These are phyloP conservation scores for Obba rivulosa DNA, from an alignment of 768 basidiomycete species.

Conservation along the genomic window DNA sequence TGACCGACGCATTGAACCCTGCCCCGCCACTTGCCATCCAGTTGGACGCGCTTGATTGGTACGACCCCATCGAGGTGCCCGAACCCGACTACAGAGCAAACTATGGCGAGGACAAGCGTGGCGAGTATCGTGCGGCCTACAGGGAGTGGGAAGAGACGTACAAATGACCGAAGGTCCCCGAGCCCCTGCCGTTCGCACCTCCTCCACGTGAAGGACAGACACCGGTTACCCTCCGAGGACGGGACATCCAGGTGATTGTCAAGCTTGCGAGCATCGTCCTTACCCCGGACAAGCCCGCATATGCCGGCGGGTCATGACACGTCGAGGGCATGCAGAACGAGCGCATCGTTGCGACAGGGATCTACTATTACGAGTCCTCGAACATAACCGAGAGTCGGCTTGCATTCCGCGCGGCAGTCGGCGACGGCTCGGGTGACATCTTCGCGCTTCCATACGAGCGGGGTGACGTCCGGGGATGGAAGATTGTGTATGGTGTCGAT, in stretches of 20 bases:
- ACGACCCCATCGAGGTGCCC: neutral
- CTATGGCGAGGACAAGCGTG: neutral
- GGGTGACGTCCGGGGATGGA: constrained; percentile 1
- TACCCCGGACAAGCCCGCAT: constrained; percentile 25
- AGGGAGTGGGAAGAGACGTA: neutral
- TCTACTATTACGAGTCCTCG: constrained; percentile 23
- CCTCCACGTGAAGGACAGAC: neutral
- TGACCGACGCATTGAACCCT: constrained; percentile 6
- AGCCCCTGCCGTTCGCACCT: neutral
- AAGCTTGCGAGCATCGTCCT: constrained; percentile 33
- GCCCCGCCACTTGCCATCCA: neutral
- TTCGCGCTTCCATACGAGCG: neutral
- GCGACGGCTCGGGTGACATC: constrained; percentile 1
- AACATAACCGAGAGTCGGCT: constrained; percentile 28
- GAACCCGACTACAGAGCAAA: neutral
- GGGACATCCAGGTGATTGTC: constrained; percentile 31
- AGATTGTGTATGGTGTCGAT: neutral
- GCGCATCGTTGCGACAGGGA: constrained; percentile 10
- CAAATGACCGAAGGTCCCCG: constrained; percentile 2
- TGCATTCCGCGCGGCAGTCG: constrained; percentile 25
- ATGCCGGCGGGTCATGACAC: constrained; percentile 29
- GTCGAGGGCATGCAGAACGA: constrained; percentile 21
- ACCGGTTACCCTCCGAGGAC: constrained; percentile 6
- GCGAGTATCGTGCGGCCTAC: neutral
- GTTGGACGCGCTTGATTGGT: constrained; percentile 3